Base-by-base conservation (phyloP, 2,329 filamentous ascomycete genomes). In the Aspergillus oerlinghausenensis region DNA sequence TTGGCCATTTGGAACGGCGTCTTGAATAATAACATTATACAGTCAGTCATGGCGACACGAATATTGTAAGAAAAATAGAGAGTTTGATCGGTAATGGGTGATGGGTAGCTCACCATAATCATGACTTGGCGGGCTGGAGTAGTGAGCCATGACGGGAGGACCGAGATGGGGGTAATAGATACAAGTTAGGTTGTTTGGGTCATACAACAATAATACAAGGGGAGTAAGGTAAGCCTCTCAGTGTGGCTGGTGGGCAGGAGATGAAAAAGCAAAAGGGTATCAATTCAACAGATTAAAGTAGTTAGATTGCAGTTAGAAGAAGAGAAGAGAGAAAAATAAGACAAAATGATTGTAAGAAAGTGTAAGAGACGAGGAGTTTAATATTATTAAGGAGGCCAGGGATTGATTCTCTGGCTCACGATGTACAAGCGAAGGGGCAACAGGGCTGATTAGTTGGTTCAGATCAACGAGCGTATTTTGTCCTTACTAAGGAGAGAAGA, bases 1-100 rank as follows among this genome's bases (percentile, higher is more conserved):
- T 32, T 63, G 59, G 54, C 63, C 67, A 66, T 69, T 66, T 43
- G 58, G 55, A 35, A 56, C 32, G 26, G 57, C 56, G 54, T 56
- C 67, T 67, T 21, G 21, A 26, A 14, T 25, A 23, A 47, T 11
- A 11, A 10, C 3, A 21, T 43, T 10, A 10, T 38, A 17, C 17
- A 38, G 32, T 43, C 11, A 43, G 40, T 6, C n/a, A 43, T 21
- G 21, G 21, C 3, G 40, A 23, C 40, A 43, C 4, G 21, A 10
- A 21, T 23, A 43, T 10, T 21, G 8, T 9, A 23, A 51, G 8
- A 23, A 51, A 6, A 21, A 32, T 28, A 11, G 21, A 29, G 45
- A 38, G 8, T 11, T 21, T 21, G 43, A 47, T 14, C 19, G 26
- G 6, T 25, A 4, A 47, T 47, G n/a, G 42, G 43, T 11, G 21